A percentile compares a stretch with the other conserved stretches of the same genome.
These are phyloP conservation scores for Hansenula sp. DNA, from an alignment of 1,139 yeast species.

Conservation along the genomic window DNA sequence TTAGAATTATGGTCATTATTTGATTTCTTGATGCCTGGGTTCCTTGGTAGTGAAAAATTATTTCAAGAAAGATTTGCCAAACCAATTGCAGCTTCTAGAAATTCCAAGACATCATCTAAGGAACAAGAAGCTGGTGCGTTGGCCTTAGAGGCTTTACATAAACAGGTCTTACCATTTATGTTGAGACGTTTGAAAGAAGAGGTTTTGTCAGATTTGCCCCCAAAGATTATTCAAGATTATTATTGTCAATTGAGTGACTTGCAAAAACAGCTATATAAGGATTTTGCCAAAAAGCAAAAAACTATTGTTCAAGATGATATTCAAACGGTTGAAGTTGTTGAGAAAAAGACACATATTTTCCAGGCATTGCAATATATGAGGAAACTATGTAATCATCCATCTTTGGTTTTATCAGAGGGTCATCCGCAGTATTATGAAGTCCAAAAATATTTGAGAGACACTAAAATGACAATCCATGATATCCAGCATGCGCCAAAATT, in stretches of 20 bases:
- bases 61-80: constrained; percentile 95
- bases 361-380: constrained; percentile 98
- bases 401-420: constrained; percentile 77
- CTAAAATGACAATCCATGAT: constrained; percentile 60
- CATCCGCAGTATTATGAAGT: constrained; percentile 84
- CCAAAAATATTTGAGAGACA: constrained; percentile 50
- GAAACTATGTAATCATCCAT: constrained; percentile 94
- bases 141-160: constrained; percentile 92
- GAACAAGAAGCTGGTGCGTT: constrained; percentile 98
- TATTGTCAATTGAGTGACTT: constrained; percentile 92
- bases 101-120: constrained; percentile 84
- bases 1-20: constrained; percentile 95
- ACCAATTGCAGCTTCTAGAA: constrained; percentile 93
- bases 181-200: constrained; percentile 94
- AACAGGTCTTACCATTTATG: constrained; percentile 95
- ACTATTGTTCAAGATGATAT: constrained; percentile 65
- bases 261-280: constrained; percentile 83
- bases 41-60: constrained; percentile 89
- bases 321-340: constrained; percentile 36
- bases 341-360: constrained; percentile 86
- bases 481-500: constrained; percentile 90
- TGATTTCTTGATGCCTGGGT: constrained; percentile 98
- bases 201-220: constrained; percentile 93
- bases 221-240: constrained; percentile 96
- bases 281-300: constrained; percentile 88